Evolutionary conservation across 805 yeast species (phyloP), one percentile per base, ranked within the genome.

Genomic region (Ascoidea rubescens): DNA sequence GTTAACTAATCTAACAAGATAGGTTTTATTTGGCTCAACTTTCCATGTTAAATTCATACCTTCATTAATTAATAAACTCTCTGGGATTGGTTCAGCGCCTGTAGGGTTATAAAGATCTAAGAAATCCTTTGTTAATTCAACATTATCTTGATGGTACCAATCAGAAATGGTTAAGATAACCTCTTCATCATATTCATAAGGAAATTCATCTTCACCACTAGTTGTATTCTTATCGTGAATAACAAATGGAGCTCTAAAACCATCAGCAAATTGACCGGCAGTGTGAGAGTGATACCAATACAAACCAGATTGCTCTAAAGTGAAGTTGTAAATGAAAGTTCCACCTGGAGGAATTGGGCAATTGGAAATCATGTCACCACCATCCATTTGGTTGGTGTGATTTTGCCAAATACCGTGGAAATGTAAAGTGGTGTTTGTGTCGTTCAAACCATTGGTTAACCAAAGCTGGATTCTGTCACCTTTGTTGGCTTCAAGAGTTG

Each of bases 271-370:
- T 55, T 77, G 78, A 1, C 73, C 71, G 7, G 68, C 60, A 52
- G 64, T 66, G 51, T 78, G 82, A 4, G 79, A 69, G 55, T 78
- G 83, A 60, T 77, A 78, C 82, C 82, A 78, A 51, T 64, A 72
- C 0, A 80, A 71, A 0, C 83, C 83, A 32, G 65, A 60, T 52
- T 73, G 77, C 48, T 64, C 63, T 3, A 67, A 61, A 16, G 67
- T 67, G 58, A 77, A 77, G 46, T 64, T 59, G 56, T 78, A 74
- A 0, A 67, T 62, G 60, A 69, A 75, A 2, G 63, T 53, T 5
- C 59, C 63, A 0, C 77, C 78, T 7, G 73, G 69, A 5, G 61
- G 62, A n/a, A 78, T 72, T 1, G 77, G 74, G 51, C 77, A 71
- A 56, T 78, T 81, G 5, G 78, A 72, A 44, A 76, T 64, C 2